These are phyloP conservation scores for Grosmannia clavigera DNA, from an alignment of 2,329 filamentous ascomycete genomes.

Conservation along the genomic window DNA sequence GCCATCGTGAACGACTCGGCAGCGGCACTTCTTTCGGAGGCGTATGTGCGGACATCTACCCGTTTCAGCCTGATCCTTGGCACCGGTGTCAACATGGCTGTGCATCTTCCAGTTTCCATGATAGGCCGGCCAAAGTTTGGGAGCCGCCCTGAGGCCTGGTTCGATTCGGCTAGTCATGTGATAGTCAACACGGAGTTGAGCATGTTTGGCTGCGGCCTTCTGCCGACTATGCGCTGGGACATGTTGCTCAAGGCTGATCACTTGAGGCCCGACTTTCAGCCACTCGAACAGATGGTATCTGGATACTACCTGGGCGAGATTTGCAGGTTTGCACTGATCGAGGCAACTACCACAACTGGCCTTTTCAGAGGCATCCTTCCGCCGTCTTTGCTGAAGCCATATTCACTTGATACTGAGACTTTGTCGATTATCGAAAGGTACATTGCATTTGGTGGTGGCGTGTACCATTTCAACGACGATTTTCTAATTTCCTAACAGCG, in stretches of 20 bases:
- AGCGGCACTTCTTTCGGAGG: constrained; percentile 52
- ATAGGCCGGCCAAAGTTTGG: constrained; percentile 46
- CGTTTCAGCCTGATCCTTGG: constrained; percentile 54
- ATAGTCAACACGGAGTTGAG: constrained; percentile 56
- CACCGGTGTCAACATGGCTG: constrained; percentile 55
- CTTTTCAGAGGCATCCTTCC: constrained; percentile 46
- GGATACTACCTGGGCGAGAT: constrained; percentile 58
- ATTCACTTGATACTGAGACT: constrained; percentile 49
- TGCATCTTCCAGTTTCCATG: constrained; percentile 46
- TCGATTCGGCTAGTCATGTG: constrained; percentile 45
- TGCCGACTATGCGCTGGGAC: constrained; percentile 53
- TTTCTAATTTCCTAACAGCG: not conserved
- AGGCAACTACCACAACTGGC: constrained; percentile 42
- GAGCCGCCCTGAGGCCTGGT: constrained; percentile 40
- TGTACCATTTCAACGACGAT: not conserved
- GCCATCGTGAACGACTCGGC: constrained; percentile 57
- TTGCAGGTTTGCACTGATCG: constrained; percentile 42
- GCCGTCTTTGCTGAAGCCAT: constrained; percentile 35
- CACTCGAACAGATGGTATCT: constrained; percentile 49
- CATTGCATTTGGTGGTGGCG: constrained; percentile 12
- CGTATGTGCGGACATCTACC: constrained; percentile 45
- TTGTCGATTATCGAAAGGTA: constrained; percentile 46
- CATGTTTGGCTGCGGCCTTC: constrained; percentile 49
- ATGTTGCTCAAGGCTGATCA: constrained; percentile 37
- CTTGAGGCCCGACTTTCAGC: constrained; percentile 46